Evolutionary conservation across 805 yeast genomes (phyloP).

Genomic region (Yarrowia keelungensis): DNA sequence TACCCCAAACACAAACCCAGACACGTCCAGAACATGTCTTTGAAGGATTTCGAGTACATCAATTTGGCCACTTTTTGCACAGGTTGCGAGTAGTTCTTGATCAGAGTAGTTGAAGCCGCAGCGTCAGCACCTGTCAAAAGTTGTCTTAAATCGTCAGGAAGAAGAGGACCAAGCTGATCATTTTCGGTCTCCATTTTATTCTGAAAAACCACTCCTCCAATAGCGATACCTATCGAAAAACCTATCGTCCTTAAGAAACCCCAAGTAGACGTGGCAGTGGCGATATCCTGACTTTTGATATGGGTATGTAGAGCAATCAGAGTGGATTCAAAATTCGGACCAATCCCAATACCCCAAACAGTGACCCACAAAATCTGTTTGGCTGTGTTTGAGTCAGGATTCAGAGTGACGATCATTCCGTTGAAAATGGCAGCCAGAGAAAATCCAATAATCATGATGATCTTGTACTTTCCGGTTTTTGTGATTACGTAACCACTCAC

Average conservation of each 20-base stretch:
- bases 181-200: slow-evolving; percentile 49
- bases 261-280: slow-evolving; percentile 56
- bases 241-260: slow-evolving; percentile 53
- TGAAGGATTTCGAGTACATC: slow-evolving; percentile 34
- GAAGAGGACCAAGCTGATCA: slow-evolving; percentile 5
- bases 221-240: slow-evolving; percentile 55
- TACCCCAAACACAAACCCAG: slow-evolving; percentile 35
- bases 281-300: slow-evolving; percentile 60
- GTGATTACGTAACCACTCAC: slow-evolving; percentile 57
- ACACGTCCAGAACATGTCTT: slow-evolving; percentile 32
- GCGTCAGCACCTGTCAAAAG: slow-evolving; percentile 29
- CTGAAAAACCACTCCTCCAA: slow-evolving; percentile 55
- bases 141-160: slow-evolving; percentile 4
- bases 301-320: slow-evolving; percentile 58
- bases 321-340: slow-evolving; percentile 58
- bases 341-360: slow-evolving; percentile 57
- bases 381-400: slow-evolving; percentile 51
- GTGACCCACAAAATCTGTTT: slow-evolving; percentile 57
- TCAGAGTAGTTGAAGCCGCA: slow-evolving; percentile 7
- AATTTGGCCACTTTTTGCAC: slow-evolving; percentile 2
- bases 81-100: slow-evolving; percentile 7
- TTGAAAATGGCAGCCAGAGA: slow-evolving; percentile 47
- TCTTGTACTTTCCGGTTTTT: slow-evolving; percentile 52
- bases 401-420: slow-evolving; percentile 55
- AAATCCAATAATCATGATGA: slow-evolving; percentile 52